phyloP scores from a whole-genome alignment of 106 monocot species.

The Dendrobium huoshanense region DNA sequence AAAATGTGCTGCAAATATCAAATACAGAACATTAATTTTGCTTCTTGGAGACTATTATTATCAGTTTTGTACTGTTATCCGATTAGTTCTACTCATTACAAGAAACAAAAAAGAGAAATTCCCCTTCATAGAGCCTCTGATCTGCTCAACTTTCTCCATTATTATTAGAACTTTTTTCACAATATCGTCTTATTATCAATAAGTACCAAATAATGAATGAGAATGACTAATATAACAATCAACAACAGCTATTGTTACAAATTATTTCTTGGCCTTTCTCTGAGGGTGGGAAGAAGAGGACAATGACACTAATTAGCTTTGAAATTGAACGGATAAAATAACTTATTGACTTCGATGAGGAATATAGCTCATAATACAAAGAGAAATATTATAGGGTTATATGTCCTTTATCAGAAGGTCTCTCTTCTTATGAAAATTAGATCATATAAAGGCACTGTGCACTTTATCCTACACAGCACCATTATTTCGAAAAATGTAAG shows the following conservation, averaged over 20 bases:
- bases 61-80: background rate
- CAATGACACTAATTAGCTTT: background rate
- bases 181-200: background rate
- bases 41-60: background rate
- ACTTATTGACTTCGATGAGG: background rate
- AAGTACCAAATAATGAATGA: background rate
- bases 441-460: background rate
- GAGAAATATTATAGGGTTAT: background rate
- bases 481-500: background rate
- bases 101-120: background rate
- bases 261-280: background rate
- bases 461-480: background rate
- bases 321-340: background rate
- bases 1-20: no score
- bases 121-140: background rate
- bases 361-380: slow-evolving; percentile 1
- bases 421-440: background rate
- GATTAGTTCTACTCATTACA: background rate
- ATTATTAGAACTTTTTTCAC: background rate
- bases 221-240: background rate
- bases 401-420: background rate
- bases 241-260: background rate
- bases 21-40: background rate
- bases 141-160: background rate
- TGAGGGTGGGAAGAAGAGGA: background rate